Evolutionary conservation across 2,329 filamentous ascomycete species (phyloP), one percentile per base, ranked within the genome.

Genomic region (Epichloe elymi): DNA sequence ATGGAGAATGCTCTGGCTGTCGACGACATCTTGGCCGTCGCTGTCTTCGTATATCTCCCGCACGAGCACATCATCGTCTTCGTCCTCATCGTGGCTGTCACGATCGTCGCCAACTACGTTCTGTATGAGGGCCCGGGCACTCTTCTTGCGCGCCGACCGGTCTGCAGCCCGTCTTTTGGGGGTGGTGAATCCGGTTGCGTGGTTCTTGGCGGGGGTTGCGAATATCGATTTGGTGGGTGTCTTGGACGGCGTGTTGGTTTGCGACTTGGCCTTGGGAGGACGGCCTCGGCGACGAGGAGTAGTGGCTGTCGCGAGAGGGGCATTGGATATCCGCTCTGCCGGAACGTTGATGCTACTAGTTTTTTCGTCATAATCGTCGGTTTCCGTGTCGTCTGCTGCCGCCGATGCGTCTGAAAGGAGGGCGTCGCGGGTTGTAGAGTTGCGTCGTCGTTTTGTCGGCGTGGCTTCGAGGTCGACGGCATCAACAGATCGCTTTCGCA

Each of bases 81-180:
- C 51, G 20, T 80, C 83, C 40, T 85, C 86, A 30, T 89, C 84
- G 45, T 89, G 84, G 60, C 80, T 84, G 26, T 75, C 74, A 8
- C 73, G 76, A 17, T 78, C 82, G 20, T 78, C 81, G 19, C 76
- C 74, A 11, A 85, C 73, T 6, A 82, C 81, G 42, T 82, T 82
- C 61, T 90, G 82, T 38, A 94, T 83, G 48, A 96, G 70, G 3
- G 81, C 79, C 48, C 82, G 76, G 20, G 85, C 86, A 64, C 87
- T 95, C 73, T 95, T 96, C 61, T 83, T 83, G 60, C 86, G 81
- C 2, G 90, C 91, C 5, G 90, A 96, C 46, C 86, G 82, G 67
- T 96, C 88, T 19, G 85, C 85, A 56, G 87, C 85, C 41, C 77
- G 74, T 57, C 81, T 76, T 38, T 79, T 78, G 0, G 86, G 84